Conservation (phyloP, 257 asterid genomes). For the Fraxinus pennsylvanica region DNA sequence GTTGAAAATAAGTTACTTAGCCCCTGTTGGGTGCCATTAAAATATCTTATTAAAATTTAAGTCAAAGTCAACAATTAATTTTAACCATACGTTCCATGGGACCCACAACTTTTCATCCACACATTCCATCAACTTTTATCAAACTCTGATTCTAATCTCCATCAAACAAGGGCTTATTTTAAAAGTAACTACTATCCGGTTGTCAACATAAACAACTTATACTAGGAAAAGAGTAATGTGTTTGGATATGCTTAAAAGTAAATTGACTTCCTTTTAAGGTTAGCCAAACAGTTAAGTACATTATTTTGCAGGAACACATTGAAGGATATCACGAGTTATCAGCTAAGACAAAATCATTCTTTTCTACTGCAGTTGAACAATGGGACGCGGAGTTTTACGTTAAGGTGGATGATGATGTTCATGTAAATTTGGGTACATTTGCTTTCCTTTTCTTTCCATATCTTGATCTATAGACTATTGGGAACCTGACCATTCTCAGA, state of each 20-base stretch:
- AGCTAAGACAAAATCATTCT: slow-evolving; percentile 79
- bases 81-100: too few species aligned
- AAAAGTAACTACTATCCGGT: too few species aligned
- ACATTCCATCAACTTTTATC: too few species aligned
- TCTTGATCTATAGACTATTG: neutral
- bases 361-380: slow-evolving; percentile 57
- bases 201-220: neutral
- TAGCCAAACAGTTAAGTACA: neutral
- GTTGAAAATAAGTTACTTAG: too few species aligned
- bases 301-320: slow-evolving; percentile 53
- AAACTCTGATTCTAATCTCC: too few species aligned
- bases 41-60: too few species aligned
- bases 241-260: neutral
- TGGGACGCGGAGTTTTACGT: slow-evolving; percentile 87
- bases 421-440: slow-evolving; percentile 69
- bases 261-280: neutral
- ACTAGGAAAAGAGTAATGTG: neutral
- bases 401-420: slow-evolving; percentile 87
- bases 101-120: too few species aligned
- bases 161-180: too few species aligned
- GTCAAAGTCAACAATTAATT: too few species aligned
- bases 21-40: too few species aligned
- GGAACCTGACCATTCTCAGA: neutral
- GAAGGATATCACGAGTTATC: slow-evolving; percentile 87
- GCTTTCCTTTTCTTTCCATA: neutral